These are phyloP conservation scores for Hemerocallis citrina DNA, from an alignment of 106 monocot genomes.

Conservation along the genomic window DNA sequence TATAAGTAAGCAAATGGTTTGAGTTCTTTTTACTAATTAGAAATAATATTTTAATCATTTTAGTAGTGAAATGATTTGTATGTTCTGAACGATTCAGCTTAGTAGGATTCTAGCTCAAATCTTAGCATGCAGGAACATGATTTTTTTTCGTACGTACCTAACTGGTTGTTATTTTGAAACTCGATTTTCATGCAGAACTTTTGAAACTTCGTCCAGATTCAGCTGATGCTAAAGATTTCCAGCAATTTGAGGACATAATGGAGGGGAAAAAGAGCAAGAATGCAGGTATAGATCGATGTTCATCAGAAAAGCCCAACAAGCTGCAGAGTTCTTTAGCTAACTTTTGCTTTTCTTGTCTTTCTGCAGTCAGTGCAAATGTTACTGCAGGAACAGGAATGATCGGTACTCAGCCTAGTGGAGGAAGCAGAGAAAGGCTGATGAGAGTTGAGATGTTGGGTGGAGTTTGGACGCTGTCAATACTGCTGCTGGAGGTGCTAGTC, in stretches of 20 bases:
- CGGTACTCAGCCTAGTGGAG: background rate
- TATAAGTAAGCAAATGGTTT: conserved; percentile 10
- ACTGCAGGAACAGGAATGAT: background rate
- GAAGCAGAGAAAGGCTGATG: background rate
- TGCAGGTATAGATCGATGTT: background rate
- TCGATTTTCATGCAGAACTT: conserved; percentile 17
- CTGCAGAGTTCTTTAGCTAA: no score
- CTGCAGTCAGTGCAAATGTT: background rate
- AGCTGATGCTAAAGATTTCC: conserved; percentile 19
- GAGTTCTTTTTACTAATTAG: background rate
- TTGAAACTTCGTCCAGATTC: conserved; percentile 34
- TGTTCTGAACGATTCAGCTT: background rate
- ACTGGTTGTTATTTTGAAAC: background rate
- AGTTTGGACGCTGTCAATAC: no score
- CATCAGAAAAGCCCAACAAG: no score
- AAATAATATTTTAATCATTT: background rate
- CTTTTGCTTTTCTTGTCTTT: no score
- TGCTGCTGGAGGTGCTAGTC: no score
- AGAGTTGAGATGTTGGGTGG: no score
- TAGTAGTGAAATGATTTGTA: background rate
- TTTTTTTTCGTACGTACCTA: background rate
- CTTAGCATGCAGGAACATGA: no score
- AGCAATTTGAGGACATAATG: background rate
- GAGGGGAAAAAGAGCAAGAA: background rate
- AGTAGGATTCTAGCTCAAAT: background rate